Percentiles rank a stretch among this genome's conserved stretches.
phyloP scores from a whole-genome alignment of 176 grass and related monocot species.

The Aechmea fasciata region DNA sequence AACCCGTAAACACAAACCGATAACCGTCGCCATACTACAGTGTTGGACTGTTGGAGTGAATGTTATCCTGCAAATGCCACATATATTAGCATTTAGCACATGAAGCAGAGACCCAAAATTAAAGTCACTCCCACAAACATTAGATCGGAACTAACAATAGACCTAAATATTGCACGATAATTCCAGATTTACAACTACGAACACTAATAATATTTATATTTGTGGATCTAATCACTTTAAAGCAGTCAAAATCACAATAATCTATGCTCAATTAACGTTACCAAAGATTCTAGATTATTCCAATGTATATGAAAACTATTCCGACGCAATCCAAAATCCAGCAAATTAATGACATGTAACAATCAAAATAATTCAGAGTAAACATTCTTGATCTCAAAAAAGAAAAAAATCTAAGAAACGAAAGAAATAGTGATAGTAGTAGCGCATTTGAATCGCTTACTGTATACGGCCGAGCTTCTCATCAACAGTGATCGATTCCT shows the following conservation, averaged over 20 bases:
- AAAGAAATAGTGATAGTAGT: not conserved
- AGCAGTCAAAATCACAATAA: too few species aligned
- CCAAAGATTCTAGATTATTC: too few species aligned
- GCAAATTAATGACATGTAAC: not conserved
- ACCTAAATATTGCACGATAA: too few species aligned
- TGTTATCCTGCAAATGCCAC: conserved; percentile 65
- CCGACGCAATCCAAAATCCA: not conserved
- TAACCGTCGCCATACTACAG: conserved; percentile 95
- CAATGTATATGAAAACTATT: too few species aligned
- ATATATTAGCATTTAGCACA: conserved; percentile 1
- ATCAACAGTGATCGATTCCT: conserved; percentile 83
- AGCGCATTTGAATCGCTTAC: conserved; percentile 21
- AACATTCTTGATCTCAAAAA: not conserved
- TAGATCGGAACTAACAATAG: too few species aligned
- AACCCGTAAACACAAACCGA: conserved; percentile 82
- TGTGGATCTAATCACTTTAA: too few species aligned
- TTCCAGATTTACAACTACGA: too few species aligned
- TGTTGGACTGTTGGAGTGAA: conserved; percentile 98
- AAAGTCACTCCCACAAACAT: conserved; percentile 1
- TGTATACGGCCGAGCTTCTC: conserved; percentile 92
- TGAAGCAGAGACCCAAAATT: not conserved
- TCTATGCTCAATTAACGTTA: too few species aligned
- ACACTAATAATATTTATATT: too few species aligned
- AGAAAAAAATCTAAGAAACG: not conserved
- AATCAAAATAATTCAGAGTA: not conserved